Evolutionary conservation across 2,329 filamentous ascomycete species (phyloP), one percentile per base, ranked within the genome.

Genomic region (Neofusicoccum laricinum): DNA sequence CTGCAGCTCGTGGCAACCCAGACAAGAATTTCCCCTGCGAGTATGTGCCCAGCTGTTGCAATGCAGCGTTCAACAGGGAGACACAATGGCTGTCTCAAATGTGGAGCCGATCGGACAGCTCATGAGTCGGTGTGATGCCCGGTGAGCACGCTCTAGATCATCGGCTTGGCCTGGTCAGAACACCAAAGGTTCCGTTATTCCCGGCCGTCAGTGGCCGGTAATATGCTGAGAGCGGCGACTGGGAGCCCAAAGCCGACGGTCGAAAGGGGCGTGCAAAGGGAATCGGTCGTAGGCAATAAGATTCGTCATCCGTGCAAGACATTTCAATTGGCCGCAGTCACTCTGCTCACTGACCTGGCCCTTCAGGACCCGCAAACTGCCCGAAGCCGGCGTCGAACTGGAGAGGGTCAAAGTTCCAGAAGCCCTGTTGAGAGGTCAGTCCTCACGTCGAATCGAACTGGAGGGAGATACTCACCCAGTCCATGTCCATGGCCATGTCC

Each of bases 401-500:
- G 11, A 61, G 46, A 45, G 63, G 63, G 21, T 65, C 63, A 21
- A 51, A 61, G 45, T 65, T 65, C 63, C 63, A 65, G 41, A 65
- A 65, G 6, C 63, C 57, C 63, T 65, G 34, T 19, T 2, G 6
- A 45, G 12, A 40, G 7, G 53, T 61, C 7, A 65, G 57, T 17
- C 46, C 17, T 50, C 10, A 45, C 19, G 15, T 25, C 10, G 17
- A 15, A 17, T 2, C 8, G 21, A n/a, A 34, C 12, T 14, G 2
- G 14, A 15, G n/a, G 2, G 2, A n/a, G 40, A 3, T 14, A 69
- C 73, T 70, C 67, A 76, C 76, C 64, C 75, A 77, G 53, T 77
- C 75, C 49, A 77, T 75, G 32, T 76, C 74, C 36, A 75, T 63
- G 15, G 71, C 71, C 17, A 64, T 66, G n/a, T 69, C 68, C 8